phyloP scores from a whole-genome alignment of 2,329 filamentous ascomycete genomes.

The Aspergillus jensenii region DNA sequence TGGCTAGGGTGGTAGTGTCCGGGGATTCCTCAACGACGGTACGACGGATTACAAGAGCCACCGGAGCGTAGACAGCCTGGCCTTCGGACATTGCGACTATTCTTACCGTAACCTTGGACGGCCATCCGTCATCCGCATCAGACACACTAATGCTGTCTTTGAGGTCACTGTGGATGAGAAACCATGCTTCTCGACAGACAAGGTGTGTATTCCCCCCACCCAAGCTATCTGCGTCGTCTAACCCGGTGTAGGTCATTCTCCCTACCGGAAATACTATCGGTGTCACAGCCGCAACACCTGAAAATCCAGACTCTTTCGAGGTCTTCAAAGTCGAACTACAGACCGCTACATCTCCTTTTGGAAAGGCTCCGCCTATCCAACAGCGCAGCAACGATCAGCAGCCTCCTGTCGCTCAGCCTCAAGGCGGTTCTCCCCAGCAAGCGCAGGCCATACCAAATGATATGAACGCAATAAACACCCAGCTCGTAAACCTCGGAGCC shows the following conservation, averaged over 20 bases:
- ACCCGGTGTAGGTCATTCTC: constrained; percentile 60
- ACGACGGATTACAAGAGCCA: constrained; percentile 74
- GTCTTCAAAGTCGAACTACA: constrained; percentile 81
- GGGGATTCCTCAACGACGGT: constrained; percentile 94
- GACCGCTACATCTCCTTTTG: constrained; percentile 38
- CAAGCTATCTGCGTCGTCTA: not conserved
- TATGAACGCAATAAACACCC: constrained; percentile 47
- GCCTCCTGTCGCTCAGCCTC: constrained; percentile 25
- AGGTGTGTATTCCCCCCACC: constrained; percentile 36
- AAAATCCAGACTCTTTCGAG: constrained; percentile 93
- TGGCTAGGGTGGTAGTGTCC: constrained; percentile 68
- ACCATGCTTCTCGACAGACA: constrained; percentile 79
- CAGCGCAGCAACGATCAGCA: constrained; percentile 23
- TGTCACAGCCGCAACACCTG: constrained; percentile 81
- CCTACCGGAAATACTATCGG: constrained; percentile 83
- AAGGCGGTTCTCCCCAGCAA: constrained; percentile 9
- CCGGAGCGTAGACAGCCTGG: constrained; percentile 75
- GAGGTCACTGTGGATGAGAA: constrained; percentile 77
- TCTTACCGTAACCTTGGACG: constrained; percentile 87
- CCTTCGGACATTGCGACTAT: constrained; percentile 92
- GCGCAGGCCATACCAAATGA: constrained; percentile 38
- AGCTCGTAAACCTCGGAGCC: constrained; percentile 83
- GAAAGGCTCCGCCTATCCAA: constrained; percentile 15
- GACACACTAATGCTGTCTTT: constrained; percentile 64
- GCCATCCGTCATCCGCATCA: constrained; percentile 76